phyloP scores from a whole-genome alignment of 441 rosid genomes.

The Daphne laureola region DNA sequence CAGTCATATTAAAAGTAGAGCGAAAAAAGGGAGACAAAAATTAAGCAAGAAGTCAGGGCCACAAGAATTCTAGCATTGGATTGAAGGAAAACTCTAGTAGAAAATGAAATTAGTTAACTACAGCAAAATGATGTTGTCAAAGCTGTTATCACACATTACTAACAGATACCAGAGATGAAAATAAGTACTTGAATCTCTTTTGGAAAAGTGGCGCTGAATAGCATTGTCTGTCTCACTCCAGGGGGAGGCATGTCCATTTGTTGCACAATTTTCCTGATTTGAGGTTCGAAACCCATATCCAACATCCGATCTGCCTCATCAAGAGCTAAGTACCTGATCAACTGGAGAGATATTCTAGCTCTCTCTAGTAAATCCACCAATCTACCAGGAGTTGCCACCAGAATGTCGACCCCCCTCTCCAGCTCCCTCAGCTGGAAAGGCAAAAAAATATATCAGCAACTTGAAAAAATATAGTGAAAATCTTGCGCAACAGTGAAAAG shows the following conservation, averaged over 20 bases:
- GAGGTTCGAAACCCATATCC: conserved; percentile 44
- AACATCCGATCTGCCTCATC: conserved; percentile 42
- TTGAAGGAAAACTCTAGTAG: too few species aligned
- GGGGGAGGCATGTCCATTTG: conserved; percentile 37
- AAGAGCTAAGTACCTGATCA: conserved; percentile 31
- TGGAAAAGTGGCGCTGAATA: conserved; percentile 33
- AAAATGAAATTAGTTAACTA: too few species aligned
- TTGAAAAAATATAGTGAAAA: too few species aligned
- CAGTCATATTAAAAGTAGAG: too few species aligned
- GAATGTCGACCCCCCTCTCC: conserved; percentile 39
- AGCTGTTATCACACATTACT: too few species aligned
- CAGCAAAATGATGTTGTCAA: too few species aligned
- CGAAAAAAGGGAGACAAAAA: too few species aligned
- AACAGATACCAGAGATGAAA: not conserved
- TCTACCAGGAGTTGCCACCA: conserved; percentile 41
- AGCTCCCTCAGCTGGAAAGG: conserved; percentile 30
- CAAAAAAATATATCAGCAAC: too few species aligned
- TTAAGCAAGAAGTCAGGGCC: too few species aligned
- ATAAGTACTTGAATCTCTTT: conserved; percentile 25
- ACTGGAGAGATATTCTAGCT: conserved; percentile 27
- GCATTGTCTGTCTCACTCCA: conserved; percentile 29
- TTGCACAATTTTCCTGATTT: conserved; percentile 34
- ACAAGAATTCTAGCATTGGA: too few species aligned
- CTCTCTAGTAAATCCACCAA: conserved; percentile 36
- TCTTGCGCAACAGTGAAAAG: too few species aligned